Base-by-base conservation (phyloP, 192 early-diverging fungal species). In the Rhizophagus sp. region DNA sequence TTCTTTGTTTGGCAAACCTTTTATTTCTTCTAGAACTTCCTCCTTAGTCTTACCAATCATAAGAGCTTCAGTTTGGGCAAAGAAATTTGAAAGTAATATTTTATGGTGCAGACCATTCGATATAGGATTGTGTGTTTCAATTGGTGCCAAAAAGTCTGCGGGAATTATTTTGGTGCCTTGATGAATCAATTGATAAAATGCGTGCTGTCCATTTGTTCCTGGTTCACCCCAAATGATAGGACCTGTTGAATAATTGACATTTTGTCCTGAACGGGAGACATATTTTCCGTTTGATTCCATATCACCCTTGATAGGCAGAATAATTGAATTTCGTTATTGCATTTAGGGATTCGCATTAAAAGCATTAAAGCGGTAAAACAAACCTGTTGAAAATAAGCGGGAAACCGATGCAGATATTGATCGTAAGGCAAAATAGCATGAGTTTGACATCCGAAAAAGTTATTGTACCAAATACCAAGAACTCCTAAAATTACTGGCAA, bases 251-350 rank as follows among this genome's bases (percentile, higher is more conserved):
- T 96, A 95, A 79, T 94, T 87, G 50, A 98, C 93, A 39, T 87
- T 84, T 64, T 89, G 87, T 81, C 95, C 95, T 82, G 92, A 89
- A 69, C 97, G 93, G 71, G 95, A 93, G 68, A 94, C 88, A 80
- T 94, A 96, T 86, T 99, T 99, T 83, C 97, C 97, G 83, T 99
- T 99, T 24, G 96, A 97, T 85, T 99, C 98, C 98, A 99, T 99
- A 86, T 99, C 97, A 78, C 98, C 98, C 89, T 94, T 8, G 1
- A 44, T 44, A 47, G 11, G 11, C 7, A 44, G 11, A 47, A 1
- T 12, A 47, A 10, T 47, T 47, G 44, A 47, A 47, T 47, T 2
- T 3, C 9, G 9, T 41, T 44, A 44, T 10, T 47, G 7, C 39
- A 41, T 7, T 30, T 41, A 8, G 5, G 11, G 44, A 13, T 12